These are phyloP conservation scores for Mycena venus DNA, from an alignment of 768 basidiomycete species.

Conservation along the genomic window DNA sequence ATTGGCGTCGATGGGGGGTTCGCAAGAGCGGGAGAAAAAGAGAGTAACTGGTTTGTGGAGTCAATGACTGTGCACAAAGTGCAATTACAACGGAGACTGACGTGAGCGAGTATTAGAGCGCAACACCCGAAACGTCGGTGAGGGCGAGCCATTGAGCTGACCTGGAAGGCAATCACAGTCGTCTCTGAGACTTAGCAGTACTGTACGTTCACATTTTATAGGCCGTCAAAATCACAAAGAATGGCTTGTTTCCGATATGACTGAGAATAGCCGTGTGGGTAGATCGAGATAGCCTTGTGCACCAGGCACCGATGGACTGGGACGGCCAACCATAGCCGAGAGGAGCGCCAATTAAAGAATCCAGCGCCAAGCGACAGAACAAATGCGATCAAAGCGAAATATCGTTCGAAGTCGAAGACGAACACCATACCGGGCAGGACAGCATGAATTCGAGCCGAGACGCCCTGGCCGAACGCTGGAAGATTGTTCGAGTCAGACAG, in stretches of 20 bases:
- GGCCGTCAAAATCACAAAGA: background rate
- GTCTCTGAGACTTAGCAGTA: too few species aligned
- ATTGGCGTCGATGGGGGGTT: slow-evolving; percentile 51
- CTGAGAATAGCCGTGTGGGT: background rate
- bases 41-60: background rate
- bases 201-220: background rate
- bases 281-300: background rate
- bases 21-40: background rate
- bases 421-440: background rate
- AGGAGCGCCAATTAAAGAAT: too few species aligned
- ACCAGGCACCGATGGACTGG: background rate
- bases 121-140: background rate
- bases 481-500: too few species aligned
- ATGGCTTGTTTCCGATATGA: background rate
- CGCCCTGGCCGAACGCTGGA: too few species aligned
- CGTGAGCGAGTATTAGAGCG: background rate
- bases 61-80: background rate
- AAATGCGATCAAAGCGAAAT: background rate
- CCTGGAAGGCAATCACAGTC: background rate
- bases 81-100: background rate
- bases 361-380: too few species aligned
- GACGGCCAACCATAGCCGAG: background rate
- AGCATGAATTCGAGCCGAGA: too few species aligned
- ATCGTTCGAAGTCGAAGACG: background rate
- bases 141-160: background rate